Evolutionary conservation across 176 grass and related monocot species (phyloP), one percentile per base, ranked within the genome.

Genomic region (Hordeum marinum): DNA sequence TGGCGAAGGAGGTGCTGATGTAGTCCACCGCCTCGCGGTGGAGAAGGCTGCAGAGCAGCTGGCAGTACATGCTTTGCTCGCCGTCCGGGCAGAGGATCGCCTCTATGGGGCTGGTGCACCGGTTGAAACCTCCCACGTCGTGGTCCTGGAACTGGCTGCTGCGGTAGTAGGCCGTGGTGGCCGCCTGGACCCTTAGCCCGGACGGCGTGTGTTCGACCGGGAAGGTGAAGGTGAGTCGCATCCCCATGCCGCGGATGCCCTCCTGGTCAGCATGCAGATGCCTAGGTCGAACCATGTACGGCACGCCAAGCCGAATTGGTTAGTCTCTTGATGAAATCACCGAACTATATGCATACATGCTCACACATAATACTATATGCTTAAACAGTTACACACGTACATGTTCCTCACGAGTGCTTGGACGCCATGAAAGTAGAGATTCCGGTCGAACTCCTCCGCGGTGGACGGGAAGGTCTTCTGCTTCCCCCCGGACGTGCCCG

Each of bases 1-100:
- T 42, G 1, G 84, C 68, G 46, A 84, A 90, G 67, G 26, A 40
- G 13, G 26, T 75, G 5, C 89, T 80, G 2, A 90, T 84, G 1
- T 76, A 59, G 80, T 87, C 80, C 6, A 90, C 89, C 0, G n/a
- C 23, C 4, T 18, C 35, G 4, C 75, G 80, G 41, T 54, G 34
- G 27, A 75, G 6, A 11, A 90, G 74, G 41, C 80, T 84, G 36
- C 84, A 90, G 58, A 90, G 89, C 29, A 90, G 27, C 67, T 87
- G 80, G 74, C 80, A 87, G 84, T 86, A 90, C 80, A 90, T 84
- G 89, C 89, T 87, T 80, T 90, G 89, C 80, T 87, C 75, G 75
- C 35, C 63, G 4, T 90, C 75, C 1, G 75, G 21, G 68, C 89
- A 90, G 43, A 75, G 80, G 54, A 90, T 79, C 9, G 84, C 48